phyloP scores from a whole-genome alignment of 495 filamentous ascomycete genomes.

The Podospora pseudocomata region DNA sequence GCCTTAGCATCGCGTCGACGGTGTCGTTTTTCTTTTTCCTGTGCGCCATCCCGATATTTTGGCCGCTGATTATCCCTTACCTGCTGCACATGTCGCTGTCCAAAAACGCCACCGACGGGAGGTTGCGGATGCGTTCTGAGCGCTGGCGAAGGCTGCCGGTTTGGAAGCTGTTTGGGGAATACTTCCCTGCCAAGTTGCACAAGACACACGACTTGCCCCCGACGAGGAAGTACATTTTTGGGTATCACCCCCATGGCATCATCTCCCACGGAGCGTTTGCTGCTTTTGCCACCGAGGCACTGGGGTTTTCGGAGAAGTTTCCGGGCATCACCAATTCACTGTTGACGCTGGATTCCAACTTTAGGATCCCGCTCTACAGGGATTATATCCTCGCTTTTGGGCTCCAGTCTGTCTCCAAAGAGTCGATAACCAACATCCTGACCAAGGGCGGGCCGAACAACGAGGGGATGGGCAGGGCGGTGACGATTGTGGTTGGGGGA shows the following conservation, averaged over 20 bases:
- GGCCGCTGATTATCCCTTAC: conserved; percentile 91
- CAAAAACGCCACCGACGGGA: conserved; percentile 67
- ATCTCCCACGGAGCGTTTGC: conserved; percentile 94
- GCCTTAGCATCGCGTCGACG: conserved; percentile 68
- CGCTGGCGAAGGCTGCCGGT: conserved; percentile 68
- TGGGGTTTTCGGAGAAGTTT: conserved; percentile 85
- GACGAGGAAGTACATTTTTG: conserved; percentile 93
- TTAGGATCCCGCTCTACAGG: conserved; percentile 87
- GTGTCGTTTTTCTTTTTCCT: conserved; percentile 86
- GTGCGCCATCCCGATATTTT: conserved; percentile 83
- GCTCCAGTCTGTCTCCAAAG: conserved; percentile 80
- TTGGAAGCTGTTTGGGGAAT: conserved; percentile 87
- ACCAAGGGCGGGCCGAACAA: conserved; percentile 69
- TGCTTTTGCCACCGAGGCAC: conserved; percentile 84
- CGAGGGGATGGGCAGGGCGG: conserved; percentile 90
- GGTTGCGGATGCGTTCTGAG: conserved; percentile 66
- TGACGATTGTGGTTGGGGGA: conserved; percentile 93
- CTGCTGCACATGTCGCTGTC: conserved; percentile 80
- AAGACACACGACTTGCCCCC: conserved; percentile 74
- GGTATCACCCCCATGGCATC: conserved; percentile 96
- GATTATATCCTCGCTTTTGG: conserved; percentile 88
- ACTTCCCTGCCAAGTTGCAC: conserved; percentile 87
- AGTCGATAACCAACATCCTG: conserved; percentile 84
- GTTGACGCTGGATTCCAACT: conserved; percentile 89
- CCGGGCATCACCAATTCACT: conserved; percentile 94